Conservation (phyloP, 2,329 filamentous ascomycete species). For the Fusarium torreyae region DNA sequence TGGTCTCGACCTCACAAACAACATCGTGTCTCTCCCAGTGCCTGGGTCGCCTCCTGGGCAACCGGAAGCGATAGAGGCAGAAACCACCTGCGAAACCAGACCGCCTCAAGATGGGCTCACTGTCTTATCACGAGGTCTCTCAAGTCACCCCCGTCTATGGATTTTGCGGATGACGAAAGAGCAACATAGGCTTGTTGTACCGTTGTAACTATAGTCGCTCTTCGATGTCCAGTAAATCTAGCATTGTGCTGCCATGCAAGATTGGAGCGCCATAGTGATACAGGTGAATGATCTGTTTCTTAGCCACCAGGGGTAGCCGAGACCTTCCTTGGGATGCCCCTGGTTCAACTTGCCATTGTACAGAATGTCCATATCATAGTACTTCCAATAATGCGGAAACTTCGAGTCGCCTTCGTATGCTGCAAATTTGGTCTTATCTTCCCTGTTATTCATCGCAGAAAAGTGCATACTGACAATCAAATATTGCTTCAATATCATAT, state of each 20-base stretch:
- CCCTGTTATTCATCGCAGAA: neutral
- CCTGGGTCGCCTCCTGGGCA: neutral
- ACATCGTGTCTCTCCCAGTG: neutral
- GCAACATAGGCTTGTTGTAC: conserved; percentile 25
- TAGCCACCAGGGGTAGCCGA: neutral
- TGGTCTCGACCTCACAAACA: neutral
- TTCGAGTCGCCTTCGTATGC: no score
- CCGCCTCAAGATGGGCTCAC: conserved; percentile 11
- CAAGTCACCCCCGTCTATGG: conserved; percentile 11
- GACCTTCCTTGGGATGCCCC: neutral
- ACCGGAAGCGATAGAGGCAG: neutral
- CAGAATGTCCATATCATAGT: neutral
- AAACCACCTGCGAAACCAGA: conserved; percentile 17
- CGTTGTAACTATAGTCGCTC: neutral
- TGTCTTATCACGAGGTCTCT: conserved; percentile 12
- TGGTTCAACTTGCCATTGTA: neutral
- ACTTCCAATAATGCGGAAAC: neutral
- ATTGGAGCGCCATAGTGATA: conserved; percentile 16
- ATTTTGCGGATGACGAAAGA: conserved; percentile 14
- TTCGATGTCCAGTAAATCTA: conserved; percentile 2
- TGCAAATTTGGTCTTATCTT: no score
- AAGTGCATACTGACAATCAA: neutral
- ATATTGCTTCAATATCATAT: neutral
- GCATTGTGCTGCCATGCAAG: conserved; percentile 6
- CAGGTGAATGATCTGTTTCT: neutral